These are phyloP conservation scores for Cladosporium sp. DNA, from an alignment of 2,329 filamentous ascomycete species.

Conservation along the genomic window DNA sequence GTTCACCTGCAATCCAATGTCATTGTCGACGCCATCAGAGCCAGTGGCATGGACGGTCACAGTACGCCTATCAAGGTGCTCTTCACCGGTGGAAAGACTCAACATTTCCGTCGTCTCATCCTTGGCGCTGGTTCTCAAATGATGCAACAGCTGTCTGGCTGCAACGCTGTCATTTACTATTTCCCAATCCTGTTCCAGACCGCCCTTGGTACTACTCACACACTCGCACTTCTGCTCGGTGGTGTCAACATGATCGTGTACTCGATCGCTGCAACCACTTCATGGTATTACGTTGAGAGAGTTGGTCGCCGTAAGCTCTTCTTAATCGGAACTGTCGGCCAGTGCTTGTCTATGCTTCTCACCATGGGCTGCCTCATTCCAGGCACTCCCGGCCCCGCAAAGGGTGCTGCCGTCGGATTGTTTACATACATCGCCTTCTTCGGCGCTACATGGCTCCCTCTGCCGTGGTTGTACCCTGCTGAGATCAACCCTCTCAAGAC, in stretches of 20 bases:
- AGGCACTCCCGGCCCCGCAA: background rate
- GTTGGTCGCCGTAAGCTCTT: slow-evolving; percentile 47
- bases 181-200: slow-evolving; percentile 42
- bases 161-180: slow-evolving; percentile 20
- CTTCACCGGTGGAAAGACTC: slow-evolving; percentile 7
- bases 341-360: slow-evolving; percentile 51
- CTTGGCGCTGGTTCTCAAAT: slow-evolving; percentile 15
- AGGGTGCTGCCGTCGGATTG: slow-evolving; percentile 26
- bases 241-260: slow-evolving; percentile 23
- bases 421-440: slow-evolving; percentile 29
- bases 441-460: slow-evolving; percentile 23
- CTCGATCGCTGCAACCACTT: slow-evolving; percentile 42
- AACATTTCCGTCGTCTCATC: slow-evolving; percentile 5
- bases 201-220: slow-evolving; percentile 48
- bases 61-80: slow-evolving; percentile 7
- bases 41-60: slow-evolving; percentile 1
- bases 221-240: slow-evolving; percentile 63
- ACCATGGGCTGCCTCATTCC: slow-evolving; percentile 31
- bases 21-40: slow-evolving; percentile 10
- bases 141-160: slow-evolving; percentile 19
- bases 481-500: slow-evolving; percentile 34
- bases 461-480: slow-evolving; percentile 22
- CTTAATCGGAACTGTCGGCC: slow-evolving; percentile 42
- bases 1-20: slow-evolving; percentile 2
- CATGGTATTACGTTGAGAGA: slow-evolving; percentile 61